Evolutionary conservation across 106 monocot genomes (phyloP), one percentile per base, ranked within the genome.

Genomic region (Chionographis japonica): DNA sequence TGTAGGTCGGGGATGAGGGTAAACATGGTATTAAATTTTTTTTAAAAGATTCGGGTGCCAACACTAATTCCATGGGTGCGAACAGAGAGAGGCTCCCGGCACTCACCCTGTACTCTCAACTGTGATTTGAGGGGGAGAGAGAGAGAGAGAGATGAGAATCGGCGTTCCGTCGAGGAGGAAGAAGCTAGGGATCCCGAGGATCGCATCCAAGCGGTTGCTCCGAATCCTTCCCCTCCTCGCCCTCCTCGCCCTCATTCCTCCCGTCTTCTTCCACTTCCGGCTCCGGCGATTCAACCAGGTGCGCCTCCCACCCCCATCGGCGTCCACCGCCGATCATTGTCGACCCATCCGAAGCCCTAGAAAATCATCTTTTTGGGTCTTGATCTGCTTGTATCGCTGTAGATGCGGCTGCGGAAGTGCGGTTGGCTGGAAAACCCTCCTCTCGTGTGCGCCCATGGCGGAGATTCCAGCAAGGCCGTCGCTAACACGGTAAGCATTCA

Each of bases 401-500:
- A 92, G 97, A 70, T 76, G 82, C 66, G 84, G 38, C 57, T 64
- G 79, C 35, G 67, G 71, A 84, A 79, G 80, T 97, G 97, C 61
- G 77, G 78, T 4, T 95, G 95, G 92, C 12, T 92, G 55, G 76
- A 70, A 56, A 76, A 69, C 35, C 84, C 85, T 16, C 92, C 97
- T 15, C 82, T 97, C 13, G 92, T 92, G 8, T 97, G 97, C 63
- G 97, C 97, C 3, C 97, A 97, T 61, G 97, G 92, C 8, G 92
- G 97, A 1, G 97, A 97, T 68, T 77, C 86, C 36, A 86, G 72
- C 76, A 82, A 75, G 50, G 82, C 80, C 16, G 67, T 70, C 52
- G 84, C 92, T 36, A 97, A 92, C 66, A 89, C 97, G 2, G 97
- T 95, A 56, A 64, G 72, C 12, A 54, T 62, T 7, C 12, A 15